Evolutionary conservation across 2,329 filamentous ascomycete genomes (phyloP).

Genomic region (Cordyceps cateniannulata): DNA sequence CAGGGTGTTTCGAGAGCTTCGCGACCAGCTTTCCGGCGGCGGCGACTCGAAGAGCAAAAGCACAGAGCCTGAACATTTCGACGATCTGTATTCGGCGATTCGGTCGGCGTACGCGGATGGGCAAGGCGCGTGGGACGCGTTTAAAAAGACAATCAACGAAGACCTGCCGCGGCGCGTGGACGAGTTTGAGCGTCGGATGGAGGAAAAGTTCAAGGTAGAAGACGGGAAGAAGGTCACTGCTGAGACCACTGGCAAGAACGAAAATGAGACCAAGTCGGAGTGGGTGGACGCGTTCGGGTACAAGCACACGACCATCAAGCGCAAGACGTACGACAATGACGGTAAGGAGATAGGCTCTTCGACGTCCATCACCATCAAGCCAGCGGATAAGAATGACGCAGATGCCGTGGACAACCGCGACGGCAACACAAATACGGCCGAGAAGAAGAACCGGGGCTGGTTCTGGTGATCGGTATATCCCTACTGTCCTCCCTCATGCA

Average conservation of each 20-base stretch:
- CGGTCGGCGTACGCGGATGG: slow-evolving; percentile 30
- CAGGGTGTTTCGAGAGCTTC: slow-evolving; percentile 14
- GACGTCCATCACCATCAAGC: slow-evolving; percentile 28
- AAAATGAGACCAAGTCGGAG: slow-evolving; percentile 33
- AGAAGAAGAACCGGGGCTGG: slow-evolving; percentile 9
- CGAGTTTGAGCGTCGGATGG: slow-evolving; percentile 1
- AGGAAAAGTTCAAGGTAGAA: background rate
- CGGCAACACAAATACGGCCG: background rate
- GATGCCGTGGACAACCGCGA: slow-evolving; percentile 1
- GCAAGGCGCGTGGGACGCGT: slow-evolving; percentile 34
- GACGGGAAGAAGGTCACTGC: too few relatives aligned
- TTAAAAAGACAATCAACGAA: slow-evolving; percentile 30
- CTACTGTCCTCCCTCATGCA: background rate
- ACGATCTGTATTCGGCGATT: slow-evolving; percentile 35
- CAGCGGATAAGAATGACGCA: slow-evolving; percentile 19
- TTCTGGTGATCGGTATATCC: background rate
- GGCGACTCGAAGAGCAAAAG: background rate
- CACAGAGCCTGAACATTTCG: slow-evolving; percentile 28
- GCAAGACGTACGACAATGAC: slow-evolving; percentile 33
- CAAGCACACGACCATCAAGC: slow-evolving; percentile 34
- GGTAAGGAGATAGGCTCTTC: slow-evolving; percentile 35
- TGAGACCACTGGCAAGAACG: too few relatives aligned
- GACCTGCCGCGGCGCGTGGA: slow-evolving; percentile 13
- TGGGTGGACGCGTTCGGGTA: slow-evolving; percentile 38
- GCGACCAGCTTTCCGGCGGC: slow-evolving; percentile 9